A percentile compares a stretch with the other conserved stretches of the same genome.
These are phyloP conservation scores for Aspergillus baeticus DNA, from an alignment of 495 filamentous ascomycete genomes.

Conservation along the genomic window DNA sequence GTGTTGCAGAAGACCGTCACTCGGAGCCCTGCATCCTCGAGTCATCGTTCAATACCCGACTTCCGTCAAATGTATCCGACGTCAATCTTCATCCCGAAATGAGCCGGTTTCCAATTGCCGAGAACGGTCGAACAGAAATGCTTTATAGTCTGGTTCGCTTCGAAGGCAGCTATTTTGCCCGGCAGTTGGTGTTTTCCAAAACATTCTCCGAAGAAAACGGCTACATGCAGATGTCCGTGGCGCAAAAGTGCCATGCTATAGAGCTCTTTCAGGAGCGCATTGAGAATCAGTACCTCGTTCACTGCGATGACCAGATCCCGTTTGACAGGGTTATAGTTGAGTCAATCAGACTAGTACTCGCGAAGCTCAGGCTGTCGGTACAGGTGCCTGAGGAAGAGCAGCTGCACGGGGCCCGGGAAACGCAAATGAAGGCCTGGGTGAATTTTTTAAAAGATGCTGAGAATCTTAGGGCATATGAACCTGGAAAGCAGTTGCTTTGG, in stretches of 20 bases:
- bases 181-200: slow-evolving; percentile 32
- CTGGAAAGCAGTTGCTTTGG: slow-evolving; percentile 33
- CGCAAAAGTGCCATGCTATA: slow-evolving; percentile 57
- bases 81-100: slow-evolving; percentile 59
- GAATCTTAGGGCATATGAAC: slow-evolving; percentile 14
- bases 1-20: slow-evolving; percentile 70
- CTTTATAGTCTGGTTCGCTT: slow-evolving; percentile 65
- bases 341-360: slow-evolving; percentile 61
- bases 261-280: slow-evolving; percentile 54
- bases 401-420: no score
- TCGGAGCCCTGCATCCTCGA: slow-evolving; percentile 65
- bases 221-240: slow-evolving; percentile 8
- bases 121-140: slow-evolving; percentile 67
- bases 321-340: slow-evolving; percentile 67
- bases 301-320: slow-evolving; percentile 55
- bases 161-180: slow-evolving; percentile 43
- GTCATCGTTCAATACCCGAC: slow-evolving; percentile 58
- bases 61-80: slow-evolving; percentile 71
- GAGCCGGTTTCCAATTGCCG: slow-evolving; percentile 48
- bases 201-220: slow-evolving; percentile 20
- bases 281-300: slow-evolving; percentile 59
- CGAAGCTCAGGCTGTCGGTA: slow-evolving; percentile 59
- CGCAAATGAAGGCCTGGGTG: slow-evolving; percentile 18
- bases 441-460: slow-evolving; percentile 29
- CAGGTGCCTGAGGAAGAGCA: slow-evolving; percentile 21